phyloP scores from a whole-genome alignment of 495 filamentous ascomycete genomes.

The Daldinia childiae region DNA sequence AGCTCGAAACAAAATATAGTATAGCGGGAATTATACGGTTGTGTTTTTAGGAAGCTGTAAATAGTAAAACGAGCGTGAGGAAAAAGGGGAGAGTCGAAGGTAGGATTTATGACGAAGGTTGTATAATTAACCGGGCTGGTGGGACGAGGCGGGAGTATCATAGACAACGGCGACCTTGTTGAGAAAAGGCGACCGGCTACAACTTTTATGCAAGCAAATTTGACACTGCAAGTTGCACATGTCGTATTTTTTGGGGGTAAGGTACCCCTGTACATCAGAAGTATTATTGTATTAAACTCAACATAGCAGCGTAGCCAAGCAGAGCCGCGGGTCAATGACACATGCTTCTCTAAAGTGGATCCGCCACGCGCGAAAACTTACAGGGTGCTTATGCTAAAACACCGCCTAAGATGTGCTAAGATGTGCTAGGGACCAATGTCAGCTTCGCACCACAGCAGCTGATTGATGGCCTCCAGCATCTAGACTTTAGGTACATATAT shows the following conservation, averaged over 20 bases:
- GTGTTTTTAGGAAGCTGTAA: conserved; percentile 15
- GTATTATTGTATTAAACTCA: neutral
- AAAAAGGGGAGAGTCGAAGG: conserved; percentile 8
- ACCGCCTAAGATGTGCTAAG: neutral
- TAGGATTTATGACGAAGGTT: conserved; percentile 36
- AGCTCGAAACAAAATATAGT: conserved; percentile 17
- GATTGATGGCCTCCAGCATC: conserved; percentile 16
- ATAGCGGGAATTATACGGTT: conserved; percentile 3
- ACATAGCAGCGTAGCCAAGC: conserved; percentile 16
- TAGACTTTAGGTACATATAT: conserved; percentile 2
- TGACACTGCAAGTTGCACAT: neutral
- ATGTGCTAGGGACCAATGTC: conserved; percentile 8
- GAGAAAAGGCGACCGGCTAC: conserved; percentile 22
- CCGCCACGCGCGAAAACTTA: conserved; percentile 27
- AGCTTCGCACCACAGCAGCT: conserved; percentile 21
- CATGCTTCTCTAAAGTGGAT: conserved; percentile 35
- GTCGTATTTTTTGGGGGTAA: neutral
- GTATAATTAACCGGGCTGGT: conserved; percentile 36
- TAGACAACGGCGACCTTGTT: conserved; percentile 28
- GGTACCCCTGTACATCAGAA: neutral
- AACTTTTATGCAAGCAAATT: conserved; percentile 18
- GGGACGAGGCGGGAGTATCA: conserved; percentile 23
- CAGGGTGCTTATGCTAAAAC: conserved; percentile 30
- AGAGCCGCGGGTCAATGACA: conserved; percentile 39
- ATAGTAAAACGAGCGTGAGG: conserved; percentile 26